Base-by-base conservation (phyloP, 1,284 basidiomycete genomes). In the Trichosporon asahii region DNA sequence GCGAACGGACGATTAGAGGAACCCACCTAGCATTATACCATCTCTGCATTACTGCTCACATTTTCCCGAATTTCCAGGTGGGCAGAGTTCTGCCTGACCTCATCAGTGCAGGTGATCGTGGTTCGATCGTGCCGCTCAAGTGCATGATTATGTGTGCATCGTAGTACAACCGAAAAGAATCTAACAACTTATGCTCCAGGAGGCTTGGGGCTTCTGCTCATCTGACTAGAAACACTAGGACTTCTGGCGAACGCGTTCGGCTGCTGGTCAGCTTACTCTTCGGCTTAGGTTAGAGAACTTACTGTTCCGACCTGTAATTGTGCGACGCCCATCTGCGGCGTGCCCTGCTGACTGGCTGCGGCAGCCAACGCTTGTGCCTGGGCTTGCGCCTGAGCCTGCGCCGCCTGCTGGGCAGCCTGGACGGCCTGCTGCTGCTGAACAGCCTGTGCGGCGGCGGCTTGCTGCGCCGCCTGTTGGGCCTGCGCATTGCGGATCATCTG, bases 401-500 rank as follows among this genome's bases (percentile, higher is more conserved):
- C 61, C 15, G 66, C 64, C 7, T 57, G 65, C 49, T 66, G 65
- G 2, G 65, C 65, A 5, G 68, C 68, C 31, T 70, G 70, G 18
- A 60, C 66, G 5, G 53, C 64, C 21, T 66, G 66, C 8, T 64
- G 64, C 15, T 61, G 63, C 2, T 35, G 60, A 11, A 33, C 61
- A 0, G 65, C 67, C 21, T 67, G 70, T 7, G 55, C 63, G 2
- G 64, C 64, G 18, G 57, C 57, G 7, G 57, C 57, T n/a, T 61
- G 57, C 11, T 61, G 57, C 21, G 57, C 57, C 29, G 57, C 57
- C 57, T 61, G 57, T 49, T 69, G 68, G 11, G 61, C 68, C 33
- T 68, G 67, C 11, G 68, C 75, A 67, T 78, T 74, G 6, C 76
- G 68, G 61, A 77, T 53, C 44, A 79, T 69, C 53, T 75, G 70